Evolutionary conservation across 1,284 basidiomycete genomes (phyloP), one percentile per base, ranked within the genome.

Genomic region (Pisolithus thermaeus): DNA sequence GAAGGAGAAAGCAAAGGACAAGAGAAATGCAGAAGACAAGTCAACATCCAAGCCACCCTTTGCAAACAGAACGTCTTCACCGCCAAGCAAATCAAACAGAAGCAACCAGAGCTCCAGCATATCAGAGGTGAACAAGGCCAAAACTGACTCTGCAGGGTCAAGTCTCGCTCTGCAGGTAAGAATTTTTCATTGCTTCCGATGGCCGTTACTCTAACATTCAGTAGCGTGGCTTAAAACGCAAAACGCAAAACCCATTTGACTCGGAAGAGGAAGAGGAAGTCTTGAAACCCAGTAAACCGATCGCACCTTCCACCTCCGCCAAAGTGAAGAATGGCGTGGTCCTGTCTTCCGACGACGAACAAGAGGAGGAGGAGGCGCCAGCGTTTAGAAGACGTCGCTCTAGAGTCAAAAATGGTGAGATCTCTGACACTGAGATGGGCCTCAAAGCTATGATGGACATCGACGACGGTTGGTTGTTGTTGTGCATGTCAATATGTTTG

Each of bases 371-470:
- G 36, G 50, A 40, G 4, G 45, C 64, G 11, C 56, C 59, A 18
- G 56, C 50, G 43, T 46, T 52, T 6, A 57, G 63, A 7, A 49
- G 20, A 18, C 62, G 61, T 43, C 64, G 62, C 18, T 43, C 16
- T 3, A 63, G 51, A 44, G 49, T 45, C 52, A 61, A 50, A 52
- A 52, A 48, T 40, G 46, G 44, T 27, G 23, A 51, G 18, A 57
- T 57, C 16, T 64, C 65, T 5, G 67, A 72, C 28, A 64, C 63
- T 2, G 70, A 75, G 56, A 65, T 59, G 54, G 80, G 79, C 45
- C 63, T 81, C 28, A 70, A 70, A 41, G 81, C 78, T 11, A 78
- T 89, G 74, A 88, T 89, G 87, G 86, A 90, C 51, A 75, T 88
- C 49, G 83, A 87, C 55, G 85, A 90, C 61, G 79, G 84, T 84